Base-by-base conservation (phyloP, 805 yeast species). In the Torulaspora delbrueckii region DNA sequence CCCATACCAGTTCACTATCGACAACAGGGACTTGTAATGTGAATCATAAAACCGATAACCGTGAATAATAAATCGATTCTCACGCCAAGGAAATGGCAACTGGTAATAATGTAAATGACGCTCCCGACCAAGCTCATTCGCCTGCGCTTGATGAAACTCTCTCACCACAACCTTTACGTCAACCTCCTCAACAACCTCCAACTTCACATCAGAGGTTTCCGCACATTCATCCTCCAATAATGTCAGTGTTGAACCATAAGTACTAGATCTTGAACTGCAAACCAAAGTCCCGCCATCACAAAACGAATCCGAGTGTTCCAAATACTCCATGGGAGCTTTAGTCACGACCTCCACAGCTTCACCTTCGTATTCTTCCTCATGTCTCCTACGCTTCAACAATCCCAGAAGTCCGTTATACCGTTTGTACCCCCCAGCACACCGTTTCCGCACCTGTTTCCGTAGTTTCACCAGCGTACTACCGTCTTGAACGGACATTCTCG, bases 21-120 rank as follows among this genome's bases (percentile, higher is more conserved):
- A 78, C 48, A 71, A 65, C 25, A 84, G 42, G 53, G 93, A 84
- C 44, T 76, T 74, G 5, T 58, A 25, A 59, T 84, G 89, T 33
- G 77, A 74, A 46, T 77, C 69, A 50, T 84, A 81, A 67, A 91
- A 93, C 49, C 97, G 72, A 68, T 91, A 93, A 2, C 98, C 98
- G 45, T 78, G 70, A 16, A 84, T 71, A 47, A 93, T 86, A 64
- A 77, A 89, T 47, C 88, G 81, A 67, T 93, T 91, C 66, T 90
- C 97, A 59, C 95, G 77, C 96, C 96, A 91, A 39, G 85, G 87
- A 54, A 83, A 78, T 2, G 99, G 99, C 35, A 91, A 71, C 63
- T 91, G 95, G 60, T 86, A 87, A 63, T 83, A 86, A 54, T 87
- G 88, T 34, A 91, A 67, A 45, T 81, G 75, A 37, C 82, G 52